Evolutionary conservation across 805 yeast species (phyloP), one percentile per base, ranked within the genome.

Genomic region (Saturnispora quitensis): DNA sequence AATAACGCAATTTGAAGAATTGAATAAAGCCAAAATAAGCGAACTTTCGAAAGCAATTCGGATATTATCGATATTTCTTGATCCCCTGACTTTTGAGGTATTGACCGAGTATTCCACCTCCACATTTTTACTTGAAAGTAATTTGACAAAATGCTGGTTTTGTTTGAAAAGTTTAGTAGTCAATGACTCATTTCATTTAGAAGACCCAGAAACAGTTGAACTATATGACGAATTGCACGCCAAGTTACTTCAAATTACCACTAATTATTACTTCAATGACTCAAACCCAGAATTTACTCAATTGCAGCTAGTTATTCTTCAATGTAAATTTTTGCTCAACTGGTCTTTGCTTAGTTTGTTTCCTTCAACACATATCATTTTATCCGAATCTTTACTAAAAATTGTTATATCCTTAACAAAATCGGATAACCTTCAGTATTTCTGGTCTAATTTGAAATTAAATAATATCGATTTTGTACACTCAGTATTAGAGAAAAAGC

Each of bases 151-250:
- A 47, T 50, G 60, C 2, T 67, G 70, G 70, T 63, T 67, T 50
- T 67, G 70, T 43, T 46, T 67, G 46, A 65, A 65, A 38, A 65
- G 66, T 45, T 56, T 60, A 3, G 63, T 60, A 1, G 53, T 63
- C 12, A 67, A 67, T 50, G 47, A 57, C 2, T 51, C 56, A 9
- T 57, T 62, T 17, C 57, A 52, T 27, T 49, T 60, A n/a, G 50
- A 55, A n/a, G 50, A 50, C 4, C 17, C 40, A 7, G 34, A 48
- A 12, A 28, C 40, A n/a, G 44, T 52, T 15, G 54, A 56, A 9
- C 50, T 56, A 12, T 56, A 66, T 31, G 71, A 67, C 50, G 60
- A 60, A 15, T 42, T 67, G 10, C 62, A 62, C 33, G 61, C 66
- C 0, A 55, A 61, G 1, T 50, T 68, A 2, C 52, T 68, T 27